These are phyloP conservation scores for Cyberlindnera subsufficiens DNA, from an alignment of 805 yeast species.

Conservation along the genomic window DNA sequence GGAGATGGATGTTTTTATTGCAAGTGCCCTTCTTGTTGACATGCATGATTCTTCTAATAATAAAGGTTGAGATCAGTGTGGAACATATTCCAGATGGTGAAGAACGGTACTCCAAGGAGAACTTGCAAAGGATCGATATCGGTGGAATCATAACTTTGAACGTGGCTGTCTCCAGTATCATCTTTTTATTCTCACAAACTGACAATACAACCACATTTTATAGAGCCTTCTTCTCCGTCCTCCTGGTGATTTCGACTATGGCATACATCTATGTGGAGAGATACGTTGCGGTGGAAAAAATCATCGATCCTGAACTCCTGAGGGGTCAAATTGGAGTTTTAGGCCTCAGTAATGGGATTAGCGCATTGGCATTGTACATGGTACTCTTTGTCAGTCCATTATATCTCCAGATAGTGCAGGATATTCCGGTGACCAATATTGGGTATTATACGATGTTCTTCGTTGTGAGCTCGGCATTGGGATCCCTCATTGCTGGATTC, in stretches of 20 bases:
- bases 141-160: constrained; percentile 35
- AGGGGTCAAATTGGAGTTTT: constrained; percentile 34
- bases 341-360: constrained; percentile 32
- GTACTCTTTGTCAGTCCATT: constrained; percentile 33
- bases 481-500: constrained; percentile 34
- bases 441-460: constrained; percentile 37
- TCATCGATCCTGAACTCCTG: constrained; percentile 34
- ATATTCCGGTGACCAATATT: constrained; percentile 30
- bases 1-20: constrained; percentile 39
- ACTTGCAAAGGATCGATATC: constrained; percentile 33
- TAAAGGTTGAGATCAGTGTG: constrained; percentile 28
- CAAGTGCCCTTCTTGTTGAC: constrained; percentile 33
- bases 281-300: constrained; percentile 31
- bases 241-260: constrained; percentile 9
- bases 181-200: constrained; percentile 29
- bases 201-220: constrained; percentile 10
- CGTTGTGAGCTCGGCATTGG: constrained; percentile 33
- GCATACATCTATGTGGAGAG: constrained; percentile 30
- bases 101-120: constrained; percentile 26
- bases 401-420: constrained; percentile 39
- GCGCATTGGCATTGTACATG: constrained; percentile 31
- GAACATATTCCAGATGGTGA: constrained; percentile 23
- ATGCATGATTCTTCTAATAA: constrained; percentile 15
- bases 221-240: constrained; percentile 8
- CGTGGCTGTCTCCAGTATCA: constrained; percentile 27